phyloP scores from a whole-genome alignment of 129 eudicot genomes.

The Saposhnikovia divaricata region DNA sequence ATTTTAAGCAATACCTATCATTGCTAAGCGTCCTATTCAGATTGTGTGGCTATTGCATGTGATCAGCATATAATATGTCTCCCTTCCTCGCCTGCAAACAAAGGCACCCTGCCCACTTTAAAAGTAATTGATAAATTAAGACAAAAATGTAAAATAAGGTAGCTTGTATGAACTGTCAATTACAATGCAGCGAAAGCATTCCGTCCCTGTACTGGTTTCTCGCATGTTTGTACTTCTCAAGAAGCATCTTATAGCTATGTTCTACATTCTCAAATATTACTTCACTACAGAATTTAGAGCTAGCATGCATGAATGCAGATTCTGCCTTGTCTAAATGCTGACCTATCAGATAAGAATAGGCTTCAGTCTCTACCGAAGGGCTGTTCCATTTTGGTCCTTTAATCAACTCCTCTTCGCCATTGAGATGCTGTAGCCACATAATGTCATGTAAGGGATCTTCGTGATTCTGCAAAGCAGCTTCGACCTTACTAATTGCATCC shows the following conservation, averaged over 20 bases:
- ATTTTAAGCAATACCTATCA: neutral
- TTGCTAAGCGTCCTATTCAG: neutral
- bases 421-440: slow-evolving; percentile 59
- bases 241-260: slow-evolving; percentile 34
- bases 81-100: slow-evolving; percentile 1
- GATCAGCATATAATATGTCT: neutral
- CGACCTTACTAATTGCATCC: slow-evolving; percentile 26
- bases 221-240: slow-evolving; percentile 51
- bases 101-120: slow-evolving; percentile 11
- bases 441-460: slow-evolving; percentile 50
- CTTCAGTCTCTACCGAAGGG: slow-evolving; percentile 15
- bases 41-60: neutral
- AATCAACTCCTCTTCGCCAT: slow-evolving; percentile 9
- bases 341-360: slow-evolving; percentile 14
- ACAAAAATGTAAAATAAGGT: neutral
- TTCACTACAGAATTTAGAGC: slow-evolving; percentile 53
- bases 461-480: slow-evolving; percentile 29
- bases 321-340: slow-evolving; percentile 38
- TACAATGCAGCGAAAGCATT: slow-evolving; percentile 54
- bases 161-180: slow-evolving; percentile 5
- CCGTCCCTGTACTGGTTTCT: slow-evolving; percentile 59
- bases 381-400: slow-evolving; percentile 8
- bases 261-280: slow-evolving; percentile 44
- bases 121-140: slow-evolving; percentile 2
- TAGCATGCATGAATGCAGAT: slow-evolving; percentile 47